Base-by-base conservation (phyloP, 2,329 filamentous ascomycete genomes). In the Fusarium staphyleae region DNA sequence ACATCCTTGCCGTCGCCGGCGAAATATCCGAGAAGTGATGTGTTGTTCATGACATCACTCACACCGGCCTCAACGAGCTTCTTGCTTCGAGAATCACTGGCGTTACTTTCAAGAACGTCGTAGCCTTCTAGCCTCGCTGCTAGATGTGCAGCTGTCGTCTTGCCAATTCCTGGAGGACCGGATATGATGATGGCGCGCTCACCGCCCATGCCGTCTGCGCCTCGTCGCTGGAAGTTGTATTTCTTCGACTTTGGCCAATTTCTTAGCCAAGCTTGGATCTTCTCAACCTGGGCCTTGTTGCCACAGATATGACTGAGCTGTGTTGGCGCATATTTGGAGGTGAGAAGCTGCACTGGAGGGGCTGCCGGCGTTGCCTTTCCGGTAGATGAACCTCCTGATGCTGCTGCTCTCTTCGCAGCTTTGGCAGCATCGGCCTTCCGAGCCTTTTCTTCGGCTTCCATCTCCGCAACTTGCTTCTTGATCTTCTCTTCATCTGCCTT, bases 61-160 rank as follows among this genome's bases (percentile, higher is more conserved):
- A 98, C 81, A 11, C 92, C 91, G 32, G 82, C 84, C 74, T 99
- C 95, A 24, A 99, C 90, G 18, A 99, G 81, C 71, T 95, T 96
- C 77, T 99, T 99, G 78, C 93, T 98, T 70, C 95, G 85, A 3
- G 91, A 89, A 70, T 99, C 95, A 74, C 93, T 98, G 29, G 95
- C 95, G 70, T 99, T 99, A 68, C 87, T 95, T 77, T 99, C 95
- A 11, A 99, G 80, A 35, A 97, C 84, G 72, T 99, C 95, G 69
- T 91, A 98, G 2, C 93, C 93, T 70, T 96, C 93, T 15, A 98
- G 77, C 68, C 92, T 96, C 1, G 95, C 93, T 13, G 96, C 91
- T 24, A 99, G 80, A 77, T 99, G 95, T 18, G 95, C 95, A 42
- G 96, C 91, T 26, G 95, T 99, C 2, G 95, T 99, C 76, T 99